These are phyloP conservation scores for Saccharomycopsis synnaedendra DNA, from an alignment of 805 yeast species.

Conservation along the genomic window DNA sequence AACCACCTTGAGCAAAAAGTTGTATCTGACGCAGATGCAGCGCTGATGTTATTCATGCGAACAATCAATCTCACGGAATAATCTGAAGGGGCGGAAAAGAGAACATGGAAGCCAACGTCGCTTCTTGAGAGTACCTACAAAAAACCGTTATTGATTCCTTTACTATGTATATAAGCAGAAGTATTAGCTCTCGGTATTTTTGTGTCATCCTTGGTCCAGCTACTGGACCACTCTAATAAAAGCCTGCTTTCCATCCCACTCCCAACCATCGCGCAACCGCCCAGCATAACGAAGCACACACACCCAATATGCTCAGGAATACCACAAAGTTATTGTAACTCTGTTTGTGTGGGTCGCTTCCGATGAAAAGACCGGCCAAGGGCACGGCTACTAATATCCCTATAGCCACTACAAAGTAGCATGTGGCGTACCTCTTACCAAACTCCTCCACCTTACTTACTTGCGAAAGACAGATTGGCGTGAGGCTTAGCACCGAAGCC, in stretches of 20 bases:
- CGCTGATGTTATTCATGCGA: no score
- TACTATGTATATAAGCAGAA: no score
- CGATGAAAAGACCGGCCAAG: slow-evolving; percentile 37
- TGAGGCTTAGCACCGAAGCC: slow-evolving; percentile 44
- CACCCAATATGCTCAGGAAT: slow-evolving; percentile 27
- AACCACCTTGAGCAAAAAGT: no score
- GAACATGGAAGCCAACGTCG: no score
- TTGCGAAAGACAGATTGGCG: slow-evolving; percentile 50
- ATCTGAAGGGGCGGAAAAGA: no score
- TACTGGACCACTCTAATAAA: background rate
- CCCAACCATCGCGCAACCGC: slow-evolving; percentile 31
- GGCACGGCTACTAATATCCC: slow-evolving; percentile 38
- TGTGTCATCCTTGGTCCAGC: no score
- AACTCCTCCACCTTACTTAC: slow-evolving; percentile 44
- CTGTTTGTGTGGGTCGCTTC: slow-evolving; percentile 20
- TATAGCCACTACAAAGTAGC: slow-evolving; percentile 47
- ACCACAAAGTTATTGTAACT: slow-evolving; percentile 29
- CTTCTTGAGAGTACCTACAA: no score
- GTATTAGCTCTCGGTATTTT: no score
- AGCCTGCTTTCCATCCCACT: slow-evolving; percentile 20
- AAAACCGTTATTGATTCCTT: no score
- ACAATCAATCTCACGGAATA: no score
- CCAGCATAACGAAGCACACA: slow-evolving; percentile 30
- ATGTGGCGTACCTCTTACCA: slow-evolving; percentile 45
- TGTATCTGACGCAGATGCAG: no score